These are phyloP conservation scores for slime mould (Dictyostelium discoideum) DNA, from an alignment of 78 protist species.

Conservation along the genomic window DNA sequence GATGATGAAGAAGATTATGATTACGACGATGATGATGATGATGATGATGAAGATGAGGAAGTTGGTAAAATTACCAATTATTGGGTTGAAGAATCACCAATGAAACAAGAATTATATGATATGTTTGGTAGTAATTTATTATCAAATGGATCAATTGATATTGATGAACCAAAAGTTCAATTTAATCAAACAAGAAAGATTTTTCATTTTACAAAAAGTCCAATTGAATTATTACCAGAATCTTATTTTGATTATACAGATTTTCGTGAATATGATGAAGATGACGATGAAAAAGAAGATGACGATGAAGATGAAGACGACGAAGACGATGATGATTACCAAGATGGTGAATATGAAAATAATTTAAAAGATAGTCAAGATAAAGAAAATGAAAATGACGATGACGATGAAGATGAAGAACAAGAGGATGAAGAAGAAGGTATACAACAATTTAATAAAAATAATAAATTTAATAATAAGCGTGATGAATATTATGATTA, in stretches of 20 bases:
- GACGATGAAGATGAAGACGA: neutral
- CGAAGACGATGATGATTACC: neutral
- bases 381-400: neutral
- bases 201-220: constrained; percentile 1
- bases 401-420: neutral
- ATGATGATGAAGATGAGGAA: neutral
- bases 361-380: neutral
- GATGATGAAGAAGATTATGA: neutral
- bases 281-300: neutral
- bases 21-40: neutral
- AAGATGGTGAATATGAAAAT: neutral
- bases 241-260: neutral
- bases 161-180: constrained; percentile 12
- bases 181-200: neutral
- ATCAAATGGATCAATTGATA: neutral
- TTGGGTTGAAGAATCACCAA: constrained; percentile 18
- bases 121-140: neutral
- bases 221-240: neutral
- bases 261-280: neutral
- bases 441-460: neutral
- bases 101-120: neutral
- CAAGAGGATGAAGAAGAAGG: neutral
- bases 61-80: neutral
- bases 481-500: constrained; percentile 11
- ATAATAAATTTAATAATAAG: neutral